Conservation (phyloP, 352 stramenopile species). For the Hyaloperonospora arabidopsidis region DNA sequence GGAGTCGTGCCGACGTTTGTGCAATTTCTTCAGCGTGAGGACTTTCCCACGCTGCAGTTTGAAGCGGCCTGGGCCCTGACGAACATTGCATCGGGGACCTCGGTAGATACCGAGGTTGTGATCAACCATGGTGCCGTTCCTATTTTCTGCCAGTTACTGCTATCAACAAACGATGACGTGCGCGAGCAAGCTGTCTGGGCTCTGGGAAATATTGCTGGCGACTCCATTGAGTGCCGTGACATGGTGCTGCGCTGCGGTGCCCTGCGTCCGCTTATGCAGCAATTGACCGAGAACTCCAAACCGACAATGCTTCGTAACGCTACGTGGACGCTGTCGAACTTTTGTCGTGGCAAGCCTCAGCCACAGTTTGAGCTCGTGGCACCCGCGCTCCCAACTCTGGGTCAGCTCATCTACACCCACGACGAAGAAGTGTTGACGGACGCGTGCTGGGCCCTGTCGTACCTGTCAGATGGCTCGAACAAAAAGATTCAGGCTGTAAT, state of each 20-base stretch:
- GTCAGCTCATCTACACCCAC: constrained; percentile 93
- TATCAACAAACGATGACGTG: constrained; percentile 96
- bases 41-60: constrained; percentile 94
- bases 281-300: constrained; percentile 89
- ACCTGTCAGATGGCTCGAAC: constrained; percentile 95
- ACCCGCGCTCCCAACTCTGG: constrained; percentile 88
- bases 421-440: constrained; percentile 99
- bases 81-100: constrained; percentile 98
- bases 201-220: constrained; percentile 99
- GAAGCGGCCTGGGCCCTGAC: constrained; percentile 99
- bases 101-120: constrained; percentile 97
- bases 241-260: constrained; percentile 92
- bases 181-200: constrained; percentile 96
- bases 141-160: constrained; percentile 93
- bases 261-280: constrained; percentile 91
- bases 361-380: constrained; percentile 95
- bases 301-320: constrained; percentile 97
- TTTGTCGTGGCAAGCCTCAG: constrained; percentile 91
- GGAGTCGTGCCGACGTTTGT: constrained; percentile 96
- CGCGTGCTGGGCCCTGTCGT: constrained; percentile 98
- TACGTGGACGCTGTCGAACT: constrained; percentile 99
- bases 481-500: constrained; percentile 98
- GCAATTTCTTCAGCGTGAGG: constrained; percentile 91
- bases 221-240: constrained; percentile 96
- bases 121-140: constrained; percentile 96